A percentile compares a stretch with the other conserved stretches of the same genome.
phyloP scores from a whole-genome alignment of 495 filamentous ascomycete genomes.

The Cetradonia linearis region DNA sequence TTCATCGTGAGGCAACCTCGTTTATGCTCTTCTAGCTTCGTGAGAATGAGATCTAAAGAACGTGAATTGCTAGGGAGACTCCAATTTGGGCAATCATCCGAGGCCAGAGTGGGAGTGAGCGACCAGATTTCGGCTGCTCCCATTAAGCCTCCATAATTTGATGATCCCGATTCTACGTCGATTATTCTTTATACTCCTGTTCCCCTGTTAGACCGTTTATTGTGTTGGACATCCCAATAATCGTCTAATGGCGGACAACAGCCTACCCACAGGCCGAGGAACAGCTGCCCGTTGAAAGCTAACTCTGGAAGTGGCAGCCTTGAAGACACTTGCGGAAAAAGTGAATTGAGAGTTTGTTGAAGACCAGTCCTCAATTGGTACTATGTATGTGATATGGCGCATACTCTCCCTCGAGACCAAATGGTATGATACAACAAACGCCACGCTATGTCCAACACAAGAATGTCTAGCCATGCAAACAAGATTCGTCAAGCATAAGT shows the following conservation, averaged over 20 bases:
- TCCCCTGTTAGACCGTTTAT: too few species aligned
- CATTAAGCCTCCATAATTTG: too few species aligned
- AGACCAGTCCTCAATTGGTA: constrained; percentile 17
- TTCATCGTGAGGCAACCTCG: background rate
- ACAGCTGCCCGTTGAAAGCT: constrained; percentile 3
- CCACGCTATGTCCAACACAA: constrained; percentile 16
- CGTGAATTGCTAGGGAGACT: background rate
- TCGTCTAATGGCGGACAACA: background rate
- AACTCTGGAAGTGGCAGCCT: background rate
- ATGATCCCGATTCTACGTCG: too few species aligned
- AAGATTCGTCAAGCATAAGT: constrained; percentile 18
- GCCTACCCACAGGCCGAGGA: background rate
- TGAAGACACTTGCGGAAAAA: background rate
- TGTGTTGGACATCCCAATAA: too few species aligned
- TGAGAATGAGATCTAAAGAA: background rate
- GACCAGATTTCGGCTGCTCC: too few species aligned
- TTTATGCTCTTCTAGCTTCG: background rate
- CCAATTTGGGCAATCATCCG: too few species aligned
- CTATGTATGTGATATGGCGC: constrained; percentile 10
- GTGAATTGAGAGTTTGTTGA: background rate
- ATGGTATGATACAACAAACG: constrained; percentile 1
- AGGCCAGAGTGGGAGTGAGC: too few species aligned
- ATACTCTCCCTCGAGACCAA: constrained; percentile 6
- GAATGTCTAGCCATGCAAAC: constrained; percentile 2
- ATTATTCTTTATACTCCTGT: too few species aligned